Evolutionary conservation across 1,284 basidiomycete genomes (phyloP), one percentile per base, ranked within the genome.

Genomic region (Caloboletus inedulis): DNA sequence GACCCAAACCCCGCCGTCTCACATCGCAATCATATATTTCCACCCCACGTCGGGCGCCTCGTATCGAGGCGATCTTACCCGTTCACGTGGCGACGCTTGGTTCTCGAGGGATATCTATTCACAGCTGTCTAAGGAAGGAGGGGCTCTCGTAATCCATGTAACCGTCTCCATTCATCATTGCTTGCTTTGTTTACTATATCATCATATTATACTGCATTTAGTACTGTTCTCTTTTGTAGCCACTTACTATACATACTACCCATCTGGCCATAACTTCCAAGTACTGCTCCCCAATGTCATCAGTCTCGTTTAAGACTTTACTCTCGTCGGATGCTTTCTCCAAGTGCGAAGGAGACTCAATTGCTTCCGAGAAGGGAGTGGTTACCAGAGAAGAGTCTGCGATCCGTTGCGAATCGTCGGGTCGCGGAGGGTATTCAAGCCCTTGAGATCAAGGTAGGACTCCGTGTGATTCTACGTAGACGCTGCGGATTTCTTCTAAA

Each of bases 81-180:
- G 43, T 39, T 30, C 29, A 23, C 42, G 30, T 31, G 14, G 37
- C 49, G 35, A 43, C 30, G 29, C 52, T 54, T 39, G 27, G 49
- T 41, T 14, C 37, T 48, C 42, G 43, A 45, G 23, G 23, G 30
- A 42, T n/a, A 56, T 58, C 47, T 66, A 65, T 64, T 62, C 51
- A 49, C 52, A 49, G 40, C 29, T 29, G 31, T 56, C 43, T 18
- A 54, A 43, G 52, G 60, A 61, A 61, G 53, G 64, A 60, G 60
- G 51, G 37, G 48, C 56, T 40, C 27, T 40, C 53, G 47, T 62
- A 52, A 59, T 63, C 18, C 27, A 13, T 54, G 40, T 64, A 54
- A 54, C 49, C 29, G 33, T 53, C 42, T 27, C 43, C 52, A 33
- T 43, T 49, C 27, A 43, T 45, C 45, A 18, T 41, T 29, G 19